Conservation (phyloP, 2,329 filamentous ascomycete species). For the Neonectria punicea region DNA sequence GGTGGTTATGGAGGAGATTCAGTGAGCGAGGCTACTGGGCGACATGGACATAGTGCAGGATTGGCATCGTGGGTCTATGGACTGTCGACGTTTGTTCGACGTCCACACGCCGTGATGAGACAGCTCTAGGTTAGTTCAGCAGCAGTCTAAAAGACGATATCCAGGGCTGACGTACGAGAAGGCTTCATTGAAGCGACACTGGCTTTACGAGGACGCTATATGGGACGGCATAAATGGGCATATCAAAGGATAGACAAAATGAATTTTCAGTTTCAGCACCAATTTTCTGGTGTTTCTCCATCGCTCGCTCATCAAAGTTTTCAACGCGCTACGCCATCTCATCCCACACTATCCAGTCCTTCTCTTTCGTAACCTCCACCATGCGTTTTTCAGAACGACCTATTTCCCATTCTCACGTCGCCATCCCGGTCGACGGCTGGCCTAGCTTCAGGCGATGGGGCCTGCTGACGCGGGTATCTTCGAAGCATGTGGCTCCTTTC, state of each 20-base stretch:
- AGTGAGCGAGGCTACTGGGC: constrained; percentile 26
- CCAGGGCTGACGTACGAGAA: background rate
- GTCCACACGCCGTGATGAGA: background rate
- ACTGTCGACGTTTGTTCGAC: background rate
- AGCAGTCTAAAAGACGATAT: background rate
- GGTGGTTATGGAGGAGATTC: constrained; percentile 43
- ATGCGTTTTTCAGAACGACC: background rate
- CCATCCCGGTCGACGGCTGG: background rate
- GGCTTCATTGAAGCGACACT: constrained; percentile 10
- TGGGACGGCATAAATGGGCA: constrained; percentile 3
- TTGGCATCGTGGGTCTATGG: background rate
- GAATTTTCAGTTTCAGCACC: constrained; percentile 1
- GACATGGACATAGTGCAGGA: background rate
- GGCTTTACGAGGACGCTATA: constrained; percentile 19
- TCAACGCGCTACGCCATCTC: background rate
- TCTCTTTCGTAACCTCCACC: background rate
- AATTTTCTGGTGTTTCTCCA: background rate
- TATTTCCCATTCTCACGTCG: background rate
- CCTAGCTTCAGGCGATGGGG: background rate
- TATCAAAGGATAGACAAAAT: constrained; percentile 23
- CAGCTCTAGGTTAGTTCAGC: background rate
- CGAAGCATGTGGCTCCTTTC: background rate
- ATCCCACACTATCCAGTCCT: background rate
- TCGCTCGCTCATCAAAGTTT: background rate
- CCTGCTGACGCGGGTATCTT: background rate